phyloP scores from a whole-genome alignment of 257 asterid species.

The Capsicum chinense region DNA sequence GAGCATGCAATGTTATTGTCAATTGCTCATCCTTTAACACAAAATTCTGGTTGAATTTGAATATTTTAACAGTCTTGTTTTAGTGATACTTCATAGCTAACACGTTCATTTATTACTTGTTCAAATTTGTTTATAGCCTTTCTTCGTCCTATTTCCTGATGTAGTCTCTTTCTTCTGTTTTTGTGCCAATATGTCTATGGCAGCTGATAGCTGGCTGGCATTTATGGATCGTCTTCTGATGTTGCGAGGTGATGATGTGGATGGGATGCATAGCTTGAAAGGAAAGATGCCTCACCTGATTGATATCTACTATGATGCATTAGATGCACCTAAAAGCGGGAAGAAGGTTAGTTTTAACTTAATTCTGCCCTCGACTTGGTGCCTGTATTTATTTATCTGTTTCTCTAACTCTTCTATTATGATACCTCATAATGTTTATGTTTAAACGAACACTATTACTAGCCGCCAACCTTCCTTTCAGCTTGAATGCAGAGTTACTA shows the following conservation, averaged over 20 bases:
- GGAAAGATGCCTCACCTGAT: constrained; percentile 55
- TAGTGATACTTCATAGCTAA: not conserved
- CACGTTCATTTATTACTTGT: constrained; percentile 1
- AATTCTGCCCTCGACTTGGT: not conserved
- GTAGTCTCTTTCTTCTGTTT: constrained; percentile 30
- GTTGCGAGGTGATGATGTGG: constrained; percentile 47
- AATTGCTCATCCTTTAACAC: not conserved
- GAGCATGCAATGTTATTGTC: not conserved
- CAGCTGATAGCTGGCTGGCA: constrained; percentile 77
- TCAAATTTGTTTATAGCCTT: constrained; percentile 4
- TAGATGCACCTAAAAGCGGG: constrained; percentile 92
- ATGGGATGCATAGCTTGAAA: constrained; percentile 50
- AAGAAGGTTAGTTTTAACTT: constrained; percentile 54
- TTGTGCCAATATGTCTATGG: constrained; percentile 64
- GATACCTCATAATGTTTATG: not conserved
- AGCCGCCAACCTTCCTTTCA: constrained; percentile 12
- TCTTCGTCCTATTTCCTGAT: not conserved
- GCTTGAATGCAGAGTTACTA: not conserved
- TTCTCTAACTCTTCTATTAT: constrained; percentile 10
- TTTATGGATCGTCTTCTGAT: constrained; percentile 73
- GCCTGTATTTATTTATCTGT: not conserved
- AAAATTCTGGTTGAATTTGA: not conserved
- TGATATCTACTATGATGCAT: constrained; percentile 78
- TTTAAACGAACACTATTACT: not conserved
- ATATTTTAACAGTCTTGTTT: not conserved